A percentile compares a stretch with the other conserved stretches of the same genome.
Conservation (phyloP, 495 filamentous ascomycete species). For the Venustampulla echinocandica region DNA sequence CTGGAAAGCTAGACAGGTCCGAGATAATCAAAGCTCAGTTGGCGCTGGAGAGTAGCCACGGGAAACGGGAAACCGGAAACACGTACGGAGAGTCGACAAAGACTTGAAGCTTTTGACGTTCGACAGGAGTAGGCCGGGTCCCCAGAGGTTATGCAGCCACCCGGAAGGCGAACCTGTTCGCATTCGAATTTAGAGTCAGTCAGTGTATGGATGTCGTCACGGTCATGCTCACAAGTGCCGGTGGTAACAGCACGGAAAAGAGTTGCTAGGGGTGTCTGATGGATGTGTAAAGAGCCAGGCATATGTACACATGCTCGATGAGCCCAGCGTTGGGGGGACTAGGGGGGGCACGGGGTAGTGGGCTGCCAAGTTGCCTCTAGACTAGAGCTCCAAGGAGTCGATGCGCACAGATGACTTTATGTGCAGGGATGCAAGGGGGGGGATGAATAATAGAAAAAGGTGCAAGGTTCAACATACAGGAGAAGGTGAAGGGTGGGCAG, state of each 20-base stretch:
- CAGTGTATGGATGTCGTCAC: slow-evolving; percentile 17
- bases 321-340: slow-evolving; percentile 6
- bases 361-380: background rate
- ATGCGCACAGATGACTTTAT: slow-evolving; percentile 12
- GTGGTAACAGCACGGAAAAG: slow-evolving; percentile 16
- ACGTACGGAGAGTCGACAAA: slow-evolving; percentile 19
- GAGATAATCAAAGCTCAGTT: too few relatives aligned
- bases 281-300: slow-evolving; percentile 1
- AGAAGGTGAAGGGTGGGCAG: too few relatives aligned
- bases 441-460: slow-evolving; percentile 13
- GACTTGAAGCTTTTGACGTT: slow-evolving; percentile 21
- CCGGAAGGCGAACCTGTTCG: slow-evolving; percentile 21
- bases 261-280: slow-evolving; percentile 2
- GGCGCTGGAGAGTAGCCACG: too few relatives aligned
- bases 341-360: background rate
- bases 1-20: background rate
- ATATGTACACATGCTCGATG: slow-evolving; percentile 10
- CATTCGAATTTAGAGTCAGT: slow-evolving; percentile 12
- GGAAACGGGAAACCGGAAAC: too few relatives aligned
- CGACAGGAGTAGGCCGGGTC: slow-evolving; percentile 9
- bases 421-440: slow-evolving; percentile 20
- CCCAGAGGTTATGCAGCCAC: slow-evolving; percentile 23
- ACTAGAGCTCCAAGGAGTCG: too few relatives aligned
- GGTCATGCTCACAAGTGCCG: slow-evolving; percentile 18
- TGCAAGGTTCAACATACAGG: slow-evolving; percentile 7